Percentiles rank a stretch among this genome's conserved stretches.
phyloP scores from a whole-genome alignment of 1,139 yeast genomes.

The Lodderomyces parapsilosis region DNA sequence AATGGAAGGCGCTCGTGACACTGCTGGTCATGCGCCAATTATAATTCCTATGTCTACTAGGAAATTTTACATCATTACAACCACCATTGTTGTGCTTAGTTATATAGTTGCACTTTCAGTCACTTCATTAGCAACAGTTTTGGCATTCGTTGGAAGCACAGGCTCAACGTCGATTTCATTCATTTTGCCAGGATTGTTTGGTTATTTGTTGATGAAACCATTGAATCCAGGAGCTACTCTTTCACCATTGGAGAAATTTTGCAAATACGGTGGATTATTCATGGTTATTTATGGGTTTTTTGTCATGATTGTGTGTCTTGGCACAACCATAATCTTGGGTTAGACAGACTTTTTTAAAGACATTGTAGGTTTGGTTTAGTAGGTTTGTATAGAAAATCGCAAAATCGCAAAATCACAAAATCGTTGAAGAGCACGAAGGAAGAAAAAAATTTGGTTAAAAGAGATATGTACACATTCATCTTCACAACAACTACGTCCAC shows the following conservation, averaged over 20 bases:
- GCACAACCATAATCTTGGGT: constrained; percentile 61
- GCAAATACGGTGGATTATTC: constrained; percentile 59
- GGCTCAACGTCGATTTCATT: constrained; percentile 94
- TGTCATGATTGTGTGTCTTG: constrained; percentile 77
- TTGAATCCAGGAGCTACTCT: constrained; percentile 26
- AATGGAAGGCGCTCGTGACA: constrained; percentile 50
- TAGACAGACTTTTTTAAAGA: background rate
- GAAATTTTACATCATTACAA: constrained; percentile 62
- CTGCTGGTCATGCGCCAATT: constrained; percentile 49
- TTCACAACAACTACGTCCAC: background rate
- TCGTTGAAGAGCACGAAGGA: background rate
- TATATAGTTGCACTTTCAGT: constrained; percentile 77
- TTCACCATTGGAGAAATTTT: constrained; percentile 36
- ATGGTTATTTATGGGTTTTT: constrained; percentile 72
- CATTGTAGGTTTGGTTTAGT: no score
- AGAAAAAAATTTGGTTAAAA: constrained; percentile 6
- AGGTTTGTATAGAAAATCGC: background rate
- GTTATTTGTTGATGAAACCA: constrained; percentile 62
- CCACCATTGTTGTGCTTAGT: constrained; percentile 58
- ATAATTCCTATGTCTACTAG: constrained; percentile 52
- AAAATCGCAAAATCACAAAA: constrained; percentile 2
- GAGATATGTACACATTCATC: no score
- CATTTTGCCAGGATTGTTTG: constrained; percentile 89
- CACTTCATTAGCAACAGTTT: constrained; percentile 75
- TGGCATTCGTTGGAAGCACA: constrained; percentile 92